Evolutionary conservation across 495 filamentous ascomycete species (phyloP).

Genomic region (Aspergillus diversus): DNA sequence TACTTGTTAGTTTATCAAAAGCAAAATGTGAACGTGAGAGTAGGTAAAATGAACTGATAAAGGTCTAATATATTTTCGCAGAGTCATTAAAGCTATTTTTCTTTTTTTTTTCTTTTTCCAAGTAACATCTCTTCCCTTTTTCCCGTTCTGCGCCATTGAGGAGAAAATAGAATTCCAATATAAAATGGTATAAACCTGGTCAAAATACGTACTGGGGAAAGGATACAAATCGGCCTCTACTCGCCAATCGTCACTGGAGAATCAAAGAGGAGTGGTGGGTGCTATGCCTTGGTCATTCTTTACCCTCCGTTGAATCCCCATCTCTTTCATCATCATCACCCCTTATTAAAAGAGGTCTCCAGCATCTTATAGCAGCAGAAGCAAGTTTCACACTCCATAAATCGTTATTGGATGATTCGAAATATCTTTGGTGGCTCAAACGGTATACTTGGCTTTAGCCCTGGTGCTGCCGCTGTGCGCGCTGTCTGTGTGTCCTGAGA

Average conservation of each 20-base stretch:
- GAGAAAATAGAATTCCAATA: slow-evolving; percentile 26
- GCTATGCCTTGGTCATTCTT: slow-evolving; percentile 10
- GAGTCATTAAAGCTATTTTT: slow-evolving; percentile 1
- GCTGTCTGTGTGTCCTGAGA: slow-evolving; percentile 93
- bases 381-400: slow-evolving; percentile 17
- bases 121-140: slow-evolving; percentile 10
- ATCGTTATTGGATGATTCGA: slow-evolving; percentile 24
- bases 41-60: background rate
- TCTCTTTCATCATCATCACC: slow-evolving; percentile 23
- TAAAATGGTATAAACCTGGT: slow-evolving; percentile 35
- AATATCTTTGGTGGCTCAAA: slow-evolving; percentile 49
- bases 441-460: slow-evolving; percentile 91
- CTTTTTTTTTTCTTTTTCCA: slow-evolving; percentile 14
- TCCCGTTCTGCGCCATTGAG: slow-evolving; percentile 11
- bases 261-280: slow-evolving; percentile 17
- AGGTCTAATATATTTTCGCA: slow-evolving; percentile 1
- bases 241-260: slow-evolving; percentile 24
- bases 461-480: slow-evolving; percentile 91
- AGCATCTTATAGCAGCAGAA: slow-evolving; percentile 24
- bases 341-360: slow-evolving; percentile 23
- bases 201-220: slow-evolving; percentile 30
- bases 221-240: slow-evolving; percentile 28
- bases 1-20: too few relatives aligned
- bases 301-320: slow-evolving; percentile 11
- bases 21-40: background rate